Conservation (phyloP, 306 rosid species). For the Ceratonia siliqua region DNA sequence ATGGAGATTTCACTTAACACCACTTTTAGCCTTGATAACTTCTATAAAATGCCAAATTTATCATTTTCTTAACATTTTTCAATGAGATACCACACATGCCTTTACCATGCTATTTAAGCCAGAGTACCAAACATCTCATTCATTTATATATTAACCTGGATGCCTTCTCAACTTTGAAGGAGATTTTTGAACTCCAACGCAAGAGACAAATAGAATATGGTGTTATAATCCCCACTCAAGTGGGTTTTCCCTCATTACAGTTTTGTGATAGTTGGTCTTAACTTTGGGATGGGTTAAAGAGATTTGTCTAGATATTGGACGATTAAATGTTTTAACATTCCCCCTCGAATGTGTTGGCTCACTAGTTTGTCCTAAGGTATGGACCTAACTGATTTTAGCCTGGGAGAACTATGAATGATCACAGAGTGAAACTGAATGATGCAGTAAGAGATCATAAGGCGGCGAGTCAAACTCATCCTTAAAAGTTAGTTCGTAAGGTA, state of each 20-base stretch:
- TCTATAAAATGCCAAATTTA: no score
- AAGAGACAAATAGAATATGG: neutral
- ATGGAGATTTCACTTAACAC: no score
- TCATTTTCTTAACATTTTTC: no score
- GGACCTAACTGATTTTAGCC: neutral
- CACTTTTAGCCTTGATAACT: no score
- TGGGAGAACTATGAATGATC: neutral
- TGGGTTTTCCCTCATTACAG: neutral
- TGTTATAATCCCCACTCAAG: neutral
- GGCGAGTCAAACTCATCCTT: no score
- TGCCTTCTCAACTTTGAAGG: neutral
- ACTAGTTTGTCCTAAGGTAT: neutral
- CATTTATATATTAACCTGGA: neutral
- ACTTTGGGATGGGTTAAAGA: no score
- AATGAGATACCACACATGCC: no score
- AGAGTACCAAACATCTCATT: no score
- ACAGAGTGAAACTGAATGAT: no score
- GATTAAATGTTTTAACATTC: neutral
- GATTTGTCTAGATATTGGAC: neutral
- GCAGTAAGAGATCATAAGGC: no score
- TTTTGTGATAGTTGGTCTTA: neutral
- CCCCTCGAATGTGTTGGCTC: neutral
- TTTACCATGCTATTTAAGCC: no score
- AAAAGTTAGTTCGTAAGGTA: no score
- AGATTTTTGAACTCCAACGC: neutral